phyloP scores from a whole-genome alignment of 164 flowering plant species.

The Magnolia changhungtana region DNA sequence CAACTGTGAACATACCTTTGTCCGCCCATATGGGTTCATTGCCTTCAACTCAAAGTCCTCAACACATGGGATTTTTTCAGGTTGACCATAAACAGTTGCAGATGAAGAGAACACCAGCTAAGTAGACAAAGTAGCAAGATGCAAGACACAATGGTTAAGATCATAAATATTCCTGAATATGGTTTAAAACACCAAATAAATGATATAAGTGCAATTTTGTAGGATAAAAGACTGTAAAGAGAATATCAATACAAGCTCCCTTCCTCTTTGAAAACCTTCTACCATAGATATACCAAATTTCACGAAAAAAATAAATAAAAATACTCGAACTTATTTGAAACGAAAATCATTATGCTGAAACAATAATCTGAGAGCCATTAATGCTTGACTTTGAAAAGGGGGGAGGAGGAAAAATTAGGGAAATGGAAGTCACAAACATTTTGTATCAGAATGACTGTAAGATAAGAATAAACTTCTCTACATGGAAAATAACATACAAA shows the following conservation, averaged over 20 bases:
- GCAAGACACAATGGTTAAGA: background rate
- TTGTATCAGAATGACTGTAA: too few species aligned
- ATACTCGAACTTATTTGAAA: too few species aligned
- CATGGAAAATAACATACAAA: too few species aligned
- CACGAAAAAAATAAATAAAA: too few species aligned
- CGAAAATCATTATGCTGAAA: too few species aligned
- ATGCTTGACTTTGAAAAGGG: too few species aligned
- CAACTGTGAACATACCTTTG: slow-evolving; percentile 50
- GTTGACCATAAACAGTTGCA: slow-evolving; percentile 95
- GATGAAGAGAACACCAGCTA: slow-evolving; percentile 98
- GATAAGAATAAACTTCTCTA: too few species aligned
- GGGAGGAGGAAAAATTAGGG: too few species aligned
- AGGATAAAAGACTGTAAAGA: background rate
- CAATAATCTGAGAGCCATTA: too few species aligned
- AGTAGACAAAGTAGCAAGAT: slow-evolving; percentile 3
- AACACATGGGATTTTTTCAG: slow-evolving; percentile 79
- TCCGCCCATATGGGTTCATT: slow-evolving; percentile 93
- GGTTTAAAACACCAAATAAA: background rate
- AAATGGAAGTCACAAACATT: too few species aligned
- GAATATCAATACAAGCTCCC: background rate
- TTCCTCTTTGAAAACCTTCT: too few species aligned
- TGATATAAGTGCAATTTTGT: background rate
- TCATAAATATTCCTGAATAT: background rate
- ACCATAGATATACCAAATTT: too few species aligned
- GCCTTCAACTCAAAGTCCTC: slow-evolving; percentile 74